Base-by-base conservation (phyloP, 805 yeast species). In the Teunomyces pallodes region DNA sequence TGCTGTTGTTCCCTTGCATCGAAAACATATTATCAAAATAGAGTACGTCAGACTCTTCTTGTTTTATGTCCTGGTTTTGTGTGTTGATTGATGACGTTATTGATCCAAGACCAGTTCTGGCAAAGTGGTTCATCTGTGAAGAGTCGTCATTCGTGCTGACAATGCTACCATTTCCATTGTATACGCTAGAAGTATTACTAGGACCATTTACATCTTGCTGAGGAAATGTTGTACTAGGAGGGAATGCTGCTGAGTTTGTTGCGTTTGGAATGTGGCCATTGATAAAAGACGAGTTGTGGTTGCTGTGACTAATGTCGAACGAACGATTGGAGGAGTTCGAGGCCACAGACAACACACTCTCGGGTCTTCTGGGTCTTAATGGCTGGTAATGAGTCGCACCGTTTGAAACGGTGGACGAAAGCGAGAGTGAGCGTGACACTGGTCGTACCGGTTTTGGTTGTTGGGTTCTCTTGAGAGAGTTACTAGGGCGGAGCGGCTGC, bases 271-370 rank as follows among this genome's bases (percentile, higher is more conserved):
- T 40, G 39, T 48, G 49, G 8, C 56, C 56, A 28, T 38, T 39
- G 28, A 46, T 46, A 13, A 46, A 39, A 12, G 54, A 36, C 9
- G 52, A 45, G 36, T 47, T 49, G 38, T 52, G 47, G 36, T 43
- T 42, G 17, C 30, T 41, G 29, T 47, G 50, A 26, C 29, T 47
- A 13, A 38, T 33, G 32, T 53, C 56, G 9, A 45, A 35, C 14
- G 55, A 52, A 9, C 53, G 42, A 42, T 54, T 60, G 36, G 75
- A 70, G 6, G 73, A 65, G 44, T 65, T 69, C 1, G 75, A 72
- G 6, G 74, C 60, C 4, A 70, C 55, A 6, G 76, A 71, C 46
- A 72, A 50, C 16, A 67, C 75, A 47, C 75, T 68, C 50, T 71
- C 74, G 3, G 77, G 75, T 28, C 77, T 47, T 36, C 61, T 55